phyloP scores from a whole-genome alignment of 805 yeast species.

The Tanozyma kutaoensis region DNA sequence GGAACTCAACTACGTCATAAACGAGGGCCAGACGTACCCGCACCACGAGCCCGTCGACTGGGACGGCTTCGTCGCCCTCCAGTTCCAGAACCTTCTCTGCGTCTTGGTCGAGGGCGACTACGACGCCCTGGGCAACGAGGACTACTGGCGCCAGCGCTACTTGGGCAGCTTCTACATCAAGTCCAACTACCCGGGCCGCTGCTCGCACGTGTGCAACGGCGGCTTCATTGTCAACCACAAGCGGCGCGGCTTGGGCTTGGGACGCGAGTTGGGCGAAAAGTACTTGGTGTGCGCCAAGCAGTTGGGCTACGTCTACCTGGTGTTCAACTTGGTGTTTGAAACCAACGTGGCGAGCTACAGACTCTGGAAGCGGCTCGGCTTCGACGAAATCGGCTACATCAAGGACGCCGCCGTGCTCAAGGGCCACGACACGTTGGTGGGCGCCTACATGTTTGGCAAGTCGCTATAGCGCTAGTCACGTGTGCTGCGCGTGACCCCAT shows the following conservation, averaged over 20 bases:
- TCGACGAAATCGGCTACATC: conserved; percentile 63
- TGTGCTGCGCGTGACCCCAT: too few relatives aligned
- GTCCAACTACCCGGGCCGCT: conserved; percentile 78
- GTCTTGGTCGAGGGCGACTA: conserved; percentile 35
- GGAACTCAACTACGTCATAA: conserved; percentile 54
- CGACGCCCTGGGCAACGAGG: neutral
- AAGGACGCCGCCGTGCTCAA: conserved; percentile 64
- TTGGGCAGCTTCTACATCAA: conserved; percentile 72
- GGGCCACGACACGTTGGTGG: conserved; percentile 50
- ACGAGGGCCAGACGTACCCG: conserved; percentile 70
- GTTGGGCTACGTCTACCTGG: conserved; percentile 71
- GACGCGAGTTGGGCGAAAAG: conserved; percentile 51
- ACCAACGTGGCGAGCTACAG: conserved; percentile 62
- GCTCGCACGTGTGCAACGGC: conserved; percentile 80
- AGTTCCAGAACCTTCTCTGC: conserved; percentile 58
- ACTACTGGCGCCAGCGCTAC: conserved; percentile 31
- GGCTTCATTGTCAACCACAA: conserved; percentile 61
- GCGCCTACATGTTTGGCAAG: conserved; percentile 71
- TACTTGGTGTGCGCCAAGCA: conserved; percentile 65
- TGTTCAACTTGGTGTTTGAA: conserved; percentile 78
- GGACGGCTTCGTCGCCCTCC: conserved; percentile 46
- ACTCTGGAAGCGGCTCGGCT: conserved; percentile 80
- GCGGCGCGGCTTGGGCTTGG: conserved; percentile 57
- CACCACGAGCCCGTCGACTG: conserved; percentile 24
- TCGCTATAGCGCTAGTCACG: too few relatives aligned